Evolutionary conservation across 257 asterid species (phyloP).

Genomic region (Scutellaria barbata): DNA sequence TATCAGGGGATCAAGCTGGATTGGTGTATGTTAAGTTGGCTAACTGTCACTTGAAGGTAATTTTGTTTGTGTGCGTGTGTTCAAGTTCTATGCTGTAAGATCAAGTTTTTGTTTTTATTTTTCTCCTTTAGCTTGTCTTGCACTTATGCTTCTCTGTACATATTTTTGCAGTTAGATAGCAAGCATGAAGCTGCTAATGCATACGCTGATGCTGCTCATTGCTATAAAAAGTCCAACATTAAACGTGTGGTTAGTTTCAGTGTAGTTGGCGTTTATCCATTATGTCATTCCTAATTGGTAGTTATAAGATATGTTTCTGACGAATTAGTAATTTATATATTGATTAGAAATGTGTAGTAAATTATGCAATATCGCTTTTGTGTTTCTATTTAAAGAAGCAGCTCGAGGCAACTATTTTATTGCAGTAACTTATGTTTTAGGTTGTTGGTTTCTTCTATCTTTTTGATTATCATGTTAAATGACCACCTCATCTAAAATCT

Average conservation of each 20-base stretch:
- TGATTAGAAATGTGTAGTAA: not conserved
- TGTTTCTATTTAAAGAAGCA: constrained; percentile 1
- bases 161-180: constrained; percentile 77
- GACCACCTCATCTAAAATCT: no score
- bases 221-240: constrained; percentile 74
- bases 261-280: not conserved
- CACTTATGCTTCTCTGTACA: no score
- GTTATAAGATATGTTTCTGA: constrained; percentile 1
- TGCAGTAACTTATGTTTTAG: not conserved
- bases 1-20: constrained; percentile 95
- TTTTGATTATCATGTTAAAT: no score
- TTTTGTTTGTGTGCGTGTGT: no score
- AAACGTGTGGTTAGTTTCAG: constrained; percentile 52
- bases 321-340: constrained; percentile 14
- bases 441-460: constrained; percentile 5
- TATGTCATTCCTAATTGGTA: no score
- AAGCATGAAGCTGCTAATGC: constrained; percentile 97
- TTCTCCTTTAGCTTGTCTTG: no score
- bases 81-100: no score
- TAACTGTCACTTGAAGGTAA: constrained; percentile 74
- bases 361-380: not conserved
- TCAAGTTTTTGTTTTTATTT: no score
- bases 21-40: constrained; percentile 87
- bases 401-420: not conserved
- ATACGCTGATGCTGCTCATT: constrained; percentile 93